phyloP scores from a whole-genome alignment of 2,329 filamentous ascomycete genomes.

The Stagonosporopsis cucurbitacearum region DNA sequence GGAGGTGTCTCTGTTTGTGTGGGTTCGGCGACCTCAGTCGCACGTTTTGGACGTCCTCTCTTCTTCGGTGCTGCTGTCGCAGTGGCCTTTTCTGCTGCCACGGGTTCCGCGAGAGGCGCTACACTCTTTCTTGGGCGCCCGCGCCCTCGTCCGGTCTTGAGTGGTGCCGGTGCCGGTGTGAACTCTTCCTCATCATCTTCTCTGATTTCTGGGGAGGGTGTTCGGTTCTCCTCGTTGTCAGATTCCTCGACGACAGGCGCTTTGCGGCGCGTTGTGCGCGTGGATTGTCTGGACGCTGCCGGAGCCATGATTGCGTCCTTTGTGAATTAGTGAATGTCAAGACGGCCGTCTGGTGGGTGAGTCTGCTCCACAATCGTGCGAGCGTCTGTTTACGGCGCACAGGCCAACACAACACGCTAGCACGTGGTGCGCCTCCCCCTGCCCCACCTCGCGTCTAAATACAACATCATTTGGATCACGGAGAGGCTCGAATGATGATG shows the following conservation, averaged over 20 bases:
- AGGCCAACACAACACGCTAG: slow-evolving; percentile 27
- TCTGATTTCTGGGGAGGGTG: slow-evolving; percentile 59
- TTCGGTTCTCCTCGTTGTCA: slow-evolving; percentile 75
- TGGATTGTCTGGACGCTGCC: slow-evolving; percentile 59
- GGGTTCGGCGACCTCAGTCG: slow-evolving; percentile 59
- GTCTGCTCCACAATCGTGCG: slow-evolving; percentile 16
- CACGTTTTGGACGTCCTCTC: slow-evolving; percentile 57
- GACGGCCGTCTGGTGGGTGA: slow-evolving; percentile 7
- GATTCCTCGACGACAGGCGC: slow-evolving; percentile 74
- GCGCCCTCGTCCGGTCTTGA: slow-evolving; percentile 62
- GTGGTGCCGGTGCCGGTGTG: slow-evolving; percentile 74
- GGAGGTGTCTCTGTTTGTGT: slow-evolving; percentile 67
- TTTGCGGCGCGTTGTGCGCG: slow-evolving; percentile 70
- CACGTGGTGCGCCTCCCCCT: slow-evolving; percentile 23
- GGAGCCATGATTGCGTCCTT: slow-evolving; percentile 46
- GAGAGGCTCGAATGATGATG: background rate
- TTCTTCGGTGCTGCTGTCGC: slow-evolving; percentile 15
- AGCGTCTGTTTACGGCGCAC: slow-evolving; percentile 23
- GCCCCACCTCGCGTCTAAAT: slow-evolving; percentile 5
- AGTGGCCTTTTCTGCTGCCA: slow-evolving; percentile 37
- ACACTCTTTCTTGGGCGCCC: slow-evolving; percentile 59
- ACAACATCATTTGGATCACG: background rate
- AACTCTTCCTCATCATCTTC: slow-evolving; percentile 77
- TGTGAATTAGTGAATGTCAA: slow-evolving; percentile 23
- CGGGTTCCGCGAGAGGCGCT: slow-evolving; percentile 45